Base-by-base conservation (phyloP, 257 asterid genomes). In the Rubia yunnanensis region DNA sequence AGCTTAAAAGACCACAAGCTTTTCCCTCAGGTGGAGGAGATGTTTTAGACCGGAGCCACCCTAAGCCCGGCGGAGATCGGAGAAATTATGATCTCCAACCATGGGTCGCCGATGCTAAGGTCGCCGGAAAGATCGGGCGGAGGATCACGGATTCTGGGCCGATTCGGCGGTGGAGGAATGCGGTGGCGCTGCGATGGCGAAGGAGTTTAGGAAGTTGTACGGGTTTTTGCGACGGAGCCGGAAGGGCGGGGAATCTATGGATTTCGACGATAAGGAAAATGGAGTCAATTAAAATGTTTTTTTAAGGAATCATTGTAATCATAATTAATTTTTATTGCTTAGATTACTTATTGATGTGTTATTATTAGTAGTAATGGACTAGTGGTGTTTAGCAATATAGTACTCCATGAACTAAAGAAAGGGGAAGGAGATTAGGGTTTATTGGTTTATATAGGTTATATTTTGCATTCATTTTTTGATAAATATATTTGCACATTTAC, bases 41-140 rank as follows among this genome's bases (percentile, higher is more conserved):
- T 79, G 50, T 85, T 91, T 50, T 95, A 86, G 35, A 83, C 74
- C 72, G 96, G 95, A 27, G 89, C 92, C 46, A 83, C 82, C 30
- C 49, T 91, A 78, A 91, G 95, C 68, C 96, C 86, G 52, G 94
- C 95, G 7, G 96, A 88, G 81, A 83, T 91, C 3, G 80, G 95
- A 1, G 98, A 86, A 72, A 77, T 91, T 8, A 91, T 91, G 98
- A 86, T 88, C 2, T 83, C 95, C 48, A 88, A 91, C 72, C 94
- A 96, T 80, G 77, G 85, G 1, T 88, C 98, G 0, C 95, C 5
- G 82, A 72, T 3, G 62, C 71, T 4, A 70, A 79, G 63, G 65
- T 73, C 0, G 84, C 84, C 10, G 44, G 71, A 0, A 80, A 82
- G 82, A 66, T 80, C 5, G 85, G 82, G 23, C 62, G 80, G 66